Percentiles rank a stretch among this genome's conserved stretches.
phyloP scores from a whole-genome alignment of 164 flowering plant genomes.

The Chimonanthus praecox region DNA sequence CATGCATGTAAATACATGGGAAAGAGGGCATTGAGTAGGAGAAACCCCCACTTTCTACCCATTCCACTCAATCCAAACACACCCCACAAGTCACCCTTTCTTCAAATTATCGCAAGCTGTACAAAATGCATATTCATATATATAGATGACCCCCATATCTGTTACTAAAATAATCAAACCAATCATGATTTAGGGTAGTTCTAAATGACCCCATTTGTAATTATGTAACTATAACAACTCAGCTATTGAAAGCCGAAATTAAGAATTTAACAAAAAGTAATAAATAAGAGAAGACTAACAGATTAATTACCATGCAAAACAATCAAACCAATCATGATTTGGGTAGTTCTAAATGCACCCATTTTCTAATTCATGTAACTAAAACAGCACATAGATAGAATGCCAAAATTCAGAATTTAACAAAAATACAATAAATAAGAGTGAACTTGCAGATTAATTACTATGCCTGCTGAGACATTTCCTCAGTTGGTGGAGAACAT shows the following conservation, averaged over 20 bases:
- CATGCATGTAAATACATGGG: too few species aligned
- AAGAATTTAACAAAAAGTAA: background rate
- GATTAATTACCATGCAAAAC: background rate
- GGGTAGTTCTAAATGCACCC: background rate
- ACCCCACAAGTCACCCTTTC: too few species aligned
- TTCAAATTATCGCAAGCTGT: too few species aligned
- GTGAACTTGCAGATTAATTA: constrained; percentile 11
- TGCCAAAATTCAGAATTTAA: too few species aligned
- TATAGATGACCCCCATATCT: too few species aligned
- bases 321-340: background rate
- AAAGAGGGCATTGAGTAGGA: too few species aligned
- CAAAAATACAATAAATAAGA: background rate
- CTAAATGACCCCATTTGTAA: background rate
- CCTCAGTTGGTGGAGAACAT: constrained; percentile 1
- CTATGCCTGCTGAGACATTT: constrained; percentile 4
- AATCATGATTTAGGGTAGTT: background rate
- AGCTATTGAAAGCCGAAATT: background rate
- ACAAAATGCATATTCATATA: too few species aligned
- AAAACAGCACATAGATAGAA: background rate
- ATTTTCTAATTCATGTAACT: too few species aligned
- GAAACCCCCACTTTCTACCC: too few species aligned
- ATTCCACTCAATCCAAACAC: too few species aligned
- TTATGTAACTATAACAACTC: background rate
- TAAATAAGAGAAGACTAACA: too few species aligned
- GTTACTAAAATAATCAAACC: too few species aligned